Evolutionary conservation across 345 rosid species (phyloP), one percentile per base, ranked within the genome.

Genomic region (Heritiera fomes): DNA sequence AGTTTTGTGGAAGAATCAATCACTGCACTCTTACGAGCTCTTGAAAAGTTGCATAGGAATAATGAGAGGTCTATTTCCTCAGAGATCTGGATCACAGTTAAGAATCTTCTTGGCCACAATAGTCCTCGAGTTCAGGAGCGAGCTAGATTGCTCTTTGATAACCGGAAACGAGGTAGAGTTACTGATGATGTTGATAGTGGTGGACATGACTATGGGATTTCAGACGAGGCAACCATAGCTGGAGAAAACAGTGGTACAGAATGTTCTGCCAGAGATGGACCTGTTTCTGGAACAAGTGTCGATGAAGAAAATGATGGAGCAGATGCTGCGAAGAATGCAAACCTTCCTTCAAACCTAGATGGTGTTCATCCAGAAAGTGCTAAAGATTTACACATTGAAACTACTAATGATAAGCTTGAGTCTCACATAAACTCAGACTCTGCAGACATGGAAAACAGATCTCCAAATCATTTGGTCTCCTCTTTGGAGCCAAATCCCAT

Each of bases 1-100:
- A 77, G 80, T 74, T 83, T 83, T 83, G 49, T 85, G 34, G 97
- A 95, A 80, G 98, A 90, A 85, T 86, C 94, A 61, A 86, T 95
- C 71, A 83, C 84, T 77, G 91, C 89, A 65, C 78, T 93, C 80
- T 79, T 95, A 73, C 83, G 81, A 71, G 97, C 97, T 28, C 81
- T 95, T 78, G 90, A 86, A 80, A 93, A 89, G 81, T 81, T 95
- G 85, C 88, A 85, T 80, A 83, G 91, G 77, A 93, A 92, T 79
- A 78, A 85, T 70, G 88, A 88, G 46, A 87, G 81, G 81, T 88
- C 91, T 9, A 47, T 90, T 81, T 85, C 98, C 84, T 90, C 95
- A n/a, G 97, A 95, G 80, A 82, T 93, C 82, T 90, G 87, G 87
- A 84, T 71, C 77, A 86, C 95, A n/a, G 87, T 96, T 72, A 82